Evolutionary conservation across 441 rosid species (phyloP).

Genomic region (Aleurites moluccanus): DNA sequence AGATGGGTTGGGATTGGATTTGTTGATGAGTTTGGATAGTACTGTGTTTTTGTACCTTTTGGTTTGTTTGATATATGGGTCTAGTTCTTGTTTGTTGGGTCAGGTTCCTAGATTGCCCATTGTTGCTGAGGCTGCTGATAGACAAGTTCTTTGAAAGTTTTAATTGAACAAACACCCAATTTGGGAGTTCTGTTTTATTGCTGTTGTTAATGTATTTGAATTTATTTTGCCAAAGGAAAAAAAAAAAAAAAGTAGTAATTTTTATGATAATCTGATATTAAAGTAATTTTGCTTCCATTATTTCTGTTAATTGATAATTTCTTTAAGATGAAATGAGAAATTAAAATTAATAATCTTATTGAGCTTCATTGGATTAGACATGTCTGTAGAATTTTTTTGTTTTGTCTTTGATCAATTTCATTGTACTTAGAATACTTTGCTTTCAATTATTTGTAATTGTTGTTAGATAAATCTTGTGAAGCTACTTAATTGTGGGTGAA

Average conservation of each 20-base stretch:
- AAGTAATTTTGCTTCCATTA: not conserved
- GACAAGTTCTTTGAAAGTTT: constrained; percentile 66
- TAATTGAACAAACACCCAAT: not conserved
- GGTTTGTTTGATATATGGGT: constrained; percentile 82
- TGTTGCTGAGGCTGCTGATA: constrained; percentile 96
- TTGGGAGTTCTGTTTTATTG: constrained; percentile 9
- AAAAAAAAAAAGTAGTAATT: too few species aligned
- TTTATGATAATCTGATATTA: not conserved
- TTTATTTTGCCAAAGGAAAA: not conserved
- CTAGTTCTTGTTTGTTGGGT: constrained; percentile 80
- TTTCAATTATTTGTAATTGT: not conserved
- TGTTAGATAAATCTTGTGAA: not conserved
- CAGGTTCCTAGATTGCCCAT: constrained; percentile 87
- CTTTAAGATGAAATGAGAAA: not conserved
- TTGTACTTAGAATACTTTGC: not conserved
- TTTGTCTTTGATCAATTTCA: not conserved
- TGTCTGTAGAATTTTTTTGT: not conserved
- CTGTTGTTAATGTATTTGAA: constrained; percentile 16
- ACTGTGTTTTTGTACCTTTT: constrained; percentile 83
- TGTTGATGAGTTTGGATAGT: constrained; percentile 91
- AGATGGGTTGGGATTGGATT: constrained; percentile 79
- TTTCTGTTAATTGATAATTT: not conserved
- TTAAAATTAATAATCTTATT: not conserved
- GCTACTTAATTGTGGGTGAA: not conserved
- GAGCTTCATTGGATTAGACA: not conserved